Evolutionary conservation across 2,329 filamentous ascomycete species (phyloP), one percentile per base, ranked within the genome.

Genomic region (Beauveria pseudobassiana): DNA sequence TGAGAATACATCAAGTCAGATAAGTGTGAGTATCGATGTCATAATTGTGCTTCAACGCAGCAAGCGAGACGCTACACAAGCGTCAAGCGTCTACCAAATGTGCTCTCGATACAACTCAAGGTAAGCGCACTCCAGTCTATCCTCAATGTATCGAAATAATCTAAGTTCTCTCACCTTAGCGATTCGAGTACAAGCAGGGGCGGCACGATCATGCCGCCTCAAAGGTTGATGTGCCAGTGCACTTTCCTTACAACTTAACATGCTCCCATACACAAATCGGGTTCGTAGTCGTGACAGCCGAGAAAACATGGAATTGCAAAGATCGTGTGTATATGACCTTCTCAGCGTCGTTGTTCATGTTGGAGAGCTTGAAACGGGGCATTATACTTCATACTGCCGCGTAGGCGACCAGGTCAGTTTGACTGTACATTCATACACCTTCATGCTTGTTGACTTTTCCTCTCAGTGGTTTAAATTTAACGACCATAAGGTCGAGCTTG

Each of bases 381-480:
- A 97, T 71, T 97, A 96, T 70, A 87, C 93, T 62, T 90, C 88
- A n/a, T 97, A 96, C 73, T 92, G 90, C 63, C 81, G 91, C 52
- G 88, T 93, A 63, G 89, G 87, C 5, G 88, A 90, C 61, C 85
- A 89, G 78, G 75, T 76, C 67, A 64, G 68, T 53, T 34, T 49
- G 45, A 28, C 2, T 10, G 26, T 14, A 6, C 20, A 42, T 42
- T 58, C 14, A 45, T 20, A 14, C 20, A 42, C 45, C 18, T 28
- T 51, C 40, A 40, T 57, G n/a, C 24, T 3, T 59, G 20, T 63
- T 67, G 50, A 65, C 55, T 60, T 22, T 64, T 12, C 71, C 64
- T 18, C 66, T 30, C 22, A 96, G 82, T 98, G 93, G 93, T 96
- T 96, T 73, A 86, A 90, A 61, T 97, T 97, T 75, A 96, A 98